Percentiles rank a stretch among this genome's conserved stretches.
Conservation (phyloP, 1,284 basidiomycete genomes). For the Vanrija pseudolonga region DNA sequence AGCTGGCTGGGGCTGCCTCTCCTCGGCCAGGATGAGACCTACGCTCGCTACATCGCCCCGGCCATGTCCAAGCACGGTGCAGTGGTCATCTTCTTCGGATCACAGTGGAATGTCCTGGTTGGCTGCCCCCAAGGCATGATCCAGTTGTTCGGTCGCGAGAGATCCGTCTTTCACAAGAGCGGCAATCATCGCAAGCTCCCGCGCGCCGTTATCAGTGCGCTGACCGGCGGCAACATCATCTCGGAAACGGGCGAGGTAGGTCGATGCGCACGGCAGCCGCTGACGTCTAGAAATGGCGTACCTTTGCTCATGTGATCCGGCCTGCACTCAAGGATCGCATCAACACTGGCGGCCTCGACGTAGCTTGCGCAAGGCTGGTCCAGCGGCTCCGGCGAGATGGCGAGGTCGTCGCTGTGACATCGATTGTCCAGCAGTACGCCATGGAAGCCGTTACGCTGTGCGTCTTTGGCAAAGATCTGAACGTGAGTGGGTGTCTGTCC, state of each 20-base stretch:
- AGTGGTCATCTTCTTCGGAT: constrained; percentile 1
- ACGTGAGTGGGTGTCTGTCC: not conserved
- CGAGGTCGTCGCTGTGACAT: not conserved
- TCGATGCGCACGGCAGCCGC: not conserved
- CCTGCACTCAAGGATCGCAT: not conserved
- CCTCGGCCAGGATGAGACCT: not conserved
- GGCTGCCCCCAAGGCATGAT: not conserved
- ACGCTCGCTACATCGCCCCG: constrained; percentile 1
- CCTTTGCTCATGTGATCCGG: not conserved
- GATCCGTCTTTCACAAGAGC: not conserved
- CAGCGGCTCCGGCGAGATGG: not conserved
- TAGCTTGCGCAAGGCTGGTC: not conserved
- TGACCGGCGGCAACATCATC: constrained; percentile 4
- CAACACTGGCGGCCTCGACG: not conserved
- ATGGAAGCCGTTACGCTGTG: not conserved
- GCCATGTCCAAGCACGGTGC: not conserved
- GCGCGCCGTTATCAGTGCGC: not conserved
- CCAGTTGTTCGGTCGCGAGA: not conserved
- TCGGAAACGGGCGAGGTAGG: not conserved
- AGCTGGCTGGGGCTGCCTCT: not conserved
- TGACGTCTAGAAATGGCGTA: not conserved
- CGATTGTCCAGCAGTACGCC: not conserved
- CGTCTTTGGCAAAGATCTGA: constrained; percentile 1
- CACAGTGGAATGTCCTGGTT: constrained; percentile 1
- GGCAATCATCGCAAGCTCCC: constrained; percentile 3